Base-by-base conservation (phyloP, 139 green algal genomes). In the Pseudopediastrum boryanum region DNA sequence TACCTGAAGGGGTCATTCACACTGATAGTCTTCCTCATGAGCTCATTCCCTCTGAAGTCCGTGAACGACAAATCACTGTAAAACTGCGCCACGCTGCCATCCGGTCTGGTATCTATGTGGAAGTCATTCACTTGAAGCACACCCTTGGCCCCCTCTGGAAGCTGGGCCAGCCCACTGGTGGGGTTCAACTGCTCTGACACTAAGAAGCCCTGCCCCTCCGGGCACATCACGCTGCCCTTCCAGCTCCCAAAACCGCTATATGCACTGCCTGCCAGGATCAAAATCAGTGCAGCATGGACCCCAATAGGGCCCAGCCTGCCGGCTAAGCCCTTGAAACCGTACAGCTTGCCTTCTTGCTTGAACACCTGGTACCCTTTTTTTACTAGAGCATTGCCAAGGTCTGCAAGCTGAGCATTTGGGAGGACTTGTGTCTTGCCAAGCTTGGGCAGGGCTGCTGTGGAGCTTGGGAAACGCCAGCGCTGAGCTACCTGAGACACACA, bases 261-360 rank as follows among this genome's bases (percentile, higher is more conserved):
- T 0, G 86, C 71, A 6, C 93, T 90, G 23, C 96, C 96, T 27
- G 75, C 83, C 64, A 99, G 90, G 59, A 91, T 89, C 44, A 97
- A 74, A 41, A 99, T 84, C 85, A 99, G 88, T 63, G 87, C 90
- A 10, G 87, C 88, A 82, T 99, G 96, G 51, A 99, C 96, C 4
- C 94, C 96, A 51, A 99, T 98, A 29, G 96, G 96, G 0, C 92
- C 97, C 16, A 98, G 62, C 42, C 93, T 88, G 33, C 97, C 97
- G 25, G 90, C 89, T 39, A 99, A 83, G 6, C 95, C 96, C 83
- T 98, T 98, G 90, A 99, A 99, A 0, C 87, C 96, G 84, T 99
- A 99, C 80, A 99, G 81, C 48, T 84, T 75, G 2, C 80, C 75
- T 9, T 87, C 89, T 51, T 92, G 83, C n/a, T 95, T 25, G 64